phyloP scores from a whole-genome alignment of 2,329 filamentous ascomycete species.

The Penicillium sp. region DNA sequence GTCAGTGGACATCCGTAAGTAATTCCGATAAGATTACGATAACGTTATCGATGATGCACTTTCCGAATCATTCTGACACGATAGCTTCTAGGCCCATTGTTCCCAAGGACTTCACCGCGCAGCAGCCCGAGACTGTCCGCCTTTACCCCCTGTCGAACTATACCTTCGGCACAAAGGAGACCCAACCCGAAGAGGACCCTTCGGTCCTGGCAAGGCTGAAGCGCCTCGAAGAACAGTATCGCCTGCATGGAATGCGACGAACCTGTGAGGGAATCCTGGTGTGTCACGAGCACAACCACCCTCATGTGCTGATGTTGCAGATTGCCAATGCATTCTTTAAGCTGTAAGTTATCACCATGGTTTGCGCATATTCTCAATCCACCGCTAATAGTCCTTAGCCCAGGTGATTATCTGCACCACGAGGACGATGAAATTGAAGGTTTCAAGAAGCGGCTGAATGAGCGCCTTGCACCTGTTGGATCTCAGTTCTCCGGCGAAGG shows the following conservation, averaged over 20 bases:
- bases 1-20: constrained; percentile 40
- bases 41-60: background rate
- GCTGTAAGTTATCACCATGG: constrained; percentile 45
- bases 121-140: constrained; percentile 81
- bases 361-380: background rate
- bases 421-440: constrained; percentile 82
- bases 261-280: constrained; percentile 95
- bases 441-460: constrained; percentile 89
- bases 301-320: constrained; percentile 96
- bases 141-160: constrained; percentile 96
- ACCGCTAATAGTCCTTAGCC: constrained; percentile 40
- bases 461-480: constrained; percentile 85
- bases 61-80: constrained; percentile 6
- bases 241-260: constrained; percentile 84
- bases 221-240: constrained; percentile 91
- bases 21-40: background rate
- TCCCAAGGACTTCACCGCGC: constrained; percentile 74
- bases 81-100: constrained; percentile 53
- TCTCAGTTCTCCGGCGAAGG: constrained; percentile 71
- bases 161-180: constrained; percentile 97
- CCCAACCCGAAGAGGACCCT: constrained; percentile 92
- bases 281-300: constrained; percentile 98
- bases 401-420: constrained; percentile 83
- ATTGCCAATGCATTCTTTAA: constrained; percentile 99
- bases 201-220: constrained; percentile 87